Conservation (phyloP, 2,329 filamentous ascomycete genomes). For the Nemania serpens region DNA sequence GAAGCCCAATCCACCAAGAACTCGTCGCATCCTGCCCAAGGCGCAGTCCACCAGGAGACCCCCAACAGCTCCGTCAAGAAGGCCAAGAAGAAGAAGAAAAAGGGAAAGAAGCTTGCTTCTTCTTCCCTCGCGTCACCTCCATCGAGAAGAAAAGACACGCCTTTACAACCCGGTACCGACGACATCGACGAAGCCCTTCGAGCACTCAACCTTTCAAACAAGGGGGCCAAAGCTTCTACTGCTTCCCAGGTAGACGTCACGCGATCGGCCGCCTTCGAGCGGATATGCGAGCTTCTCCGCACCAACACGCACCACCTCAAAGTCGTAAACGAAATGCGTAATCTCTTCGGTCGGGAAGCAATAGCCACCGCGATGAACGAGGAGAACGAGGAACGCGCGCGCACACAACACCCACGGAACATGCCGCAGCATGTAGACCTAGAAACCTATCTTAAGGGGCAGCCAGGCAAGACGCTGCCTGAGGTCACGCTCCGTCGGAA, state of each 20-base stretch:
- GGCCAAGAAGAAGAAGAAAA: slow-evolving; percentile 44
- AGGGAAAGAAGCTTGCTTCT: slow-evolving; percentile 39
- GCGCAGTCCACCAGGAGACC: slow-evolving; percentile 23
- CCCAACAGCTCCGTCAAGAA: slow-evolving; percentile 42
- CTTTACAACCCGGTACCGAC: slow-evolving; percentile 45
- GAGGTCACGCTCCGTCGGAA: slow-evolving; percentile 77
- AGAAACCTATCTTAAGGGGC: slow-evolving; percentile 58
- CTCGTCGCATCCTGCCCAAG: slow-evolving; percentile 23
- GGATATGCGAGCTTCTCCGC: slow-evolving; percentile 50
- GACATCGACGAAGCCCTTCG: slow-evolving; percentile 61
- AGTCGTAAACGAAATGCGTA: slow-evolving; percentile 87
- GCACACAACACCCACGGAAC: slow-evolving; percentile 42
- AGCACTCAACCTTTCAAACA: slow-evolving; percentile 37
- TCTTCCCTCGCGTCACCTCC: slow-evolving; percentile 9
- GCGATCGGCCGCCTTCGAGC: slow-evolving; percentile 35
- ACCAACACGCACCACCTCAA: slow-evolving; percentile 75
- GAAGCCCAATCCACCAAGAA: slow-evolving; percentile 40
- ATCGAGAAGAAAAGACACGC: slow-evolving; percentile 21
- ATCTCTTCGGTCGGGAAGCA: slow-evolving; percentile 60
- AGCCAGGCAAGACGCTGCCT: slow-evolving; percentile 66
- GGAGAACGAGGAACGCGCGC: slow-evolving; percentile 50
- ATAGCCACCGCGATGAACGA: slow-evolving; percentile 60
- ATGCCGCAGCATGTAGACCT: slow-evolving; percentile 59
- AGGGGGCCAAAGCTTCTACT: slow-evolving; percentile 24
- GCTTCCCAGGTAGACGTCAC: slow-evolving; percentile 13